phyloP scores from a whole-genome alignment of 192 early-diverging fungal species.

The Coemansia reversa region DNA sequence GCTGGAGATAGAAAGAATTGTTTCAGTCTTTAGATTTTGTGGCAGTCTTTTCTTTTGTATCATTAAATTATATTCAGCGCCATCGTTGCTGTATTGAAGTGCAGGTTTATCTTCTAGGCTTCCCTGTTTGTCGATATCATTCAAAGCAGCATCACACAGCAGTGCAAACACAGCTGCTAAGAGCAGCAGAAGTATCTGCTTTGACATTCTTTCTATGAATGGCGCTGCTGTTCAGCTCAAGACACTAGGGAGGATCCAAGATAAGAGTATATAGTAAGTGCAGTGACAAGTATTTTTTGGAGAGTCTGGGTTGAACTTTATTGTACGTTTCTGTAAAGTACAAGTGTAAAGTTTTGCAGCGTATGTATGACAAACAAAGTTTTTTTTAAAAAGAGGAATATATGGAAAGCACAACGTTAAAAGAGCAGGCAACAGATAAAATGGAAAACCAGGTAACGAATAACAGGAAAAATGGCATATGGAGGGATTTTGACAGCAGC shows the following conservation, averaged over 20 bases:
- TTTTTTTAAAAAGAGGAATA: background rate
- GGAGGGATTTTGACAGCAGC: background rate
- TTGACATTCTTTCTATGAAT: background rate
- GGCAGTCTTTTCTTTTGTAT: constrained; percentile 5
- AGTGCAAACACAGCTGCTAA: background rate
- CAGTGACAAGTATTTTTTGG: background rate
- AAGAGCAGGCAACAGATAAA: background rate
- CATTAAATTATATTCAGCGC: constrained; percentile 11
- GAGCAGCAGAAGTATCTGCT: background rate
- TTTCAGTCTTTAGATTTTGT: background rate
- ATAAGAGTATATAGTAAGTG: background rate
- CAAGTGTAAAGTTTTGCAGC: background rate
- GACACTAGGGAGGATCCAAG: background rate
- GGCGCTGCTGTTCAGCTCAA: background rate
- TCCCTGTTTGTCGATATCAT: background rate
- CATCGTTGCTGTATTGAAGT: constrained; percentile 13
- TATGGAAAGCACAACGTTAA: background rate
- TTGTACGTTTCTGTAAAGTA: background rate
- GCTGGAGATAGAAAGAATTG: background rate
- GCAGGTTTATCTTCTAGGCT: background rate
- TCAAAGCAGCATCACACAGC: background rate
- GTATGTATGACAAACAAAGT: background rate
- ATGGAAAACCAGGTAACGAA: background rate
- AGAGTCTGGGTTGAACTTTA: background rate
- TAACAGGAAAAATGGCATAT: background rate